phyloP scores from a whole-genome alignment of 2,329 filamentous ascomycete species.

The Alternaria sp. region DNA sequence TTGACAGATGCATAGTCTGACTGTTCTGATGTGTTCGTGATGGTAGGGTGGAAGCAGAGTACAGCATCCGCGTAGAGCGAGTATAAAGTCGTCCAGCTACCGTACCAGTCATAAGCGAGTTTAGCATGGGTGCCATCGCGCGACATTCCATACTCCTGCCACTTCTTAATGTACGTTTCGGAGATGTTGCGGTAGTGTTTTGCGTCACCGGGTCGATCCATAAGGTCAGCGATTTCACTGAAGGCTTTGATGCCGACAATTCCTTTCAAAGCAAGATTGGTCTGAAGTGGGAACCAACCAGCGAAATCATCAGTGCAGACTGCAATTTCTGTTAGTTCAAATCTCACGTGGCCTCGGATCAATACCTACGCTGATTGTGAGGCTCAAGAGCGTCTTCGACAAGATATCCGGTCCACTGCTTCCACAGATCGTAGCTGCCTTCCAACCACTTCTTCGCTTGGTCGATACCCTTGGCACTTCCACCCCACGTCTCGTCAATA shows the following conservation, averaged over 20 bases:
- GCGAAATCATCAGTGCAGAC: conserved; percentile 87
- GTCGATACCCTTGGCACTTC: conserved; percentile 61
- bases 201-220: conserved; percentile 65
- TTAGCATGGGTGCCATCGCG: conserved; percentile 75
- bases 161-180: conserved; percentile 73
- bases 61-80: conserved; percentile 83
- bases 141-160: conserved; percentile 76
- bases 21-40: conserved; percentile 44
- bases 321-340: conserved; percentile 34
- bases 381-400: conserved; percentile 79
- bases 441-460: conserved; percentile 71
- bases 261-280: conserved; percentile 82
- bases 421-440: conserved; percentile 74
- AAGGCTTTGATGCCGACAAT: conserved; percentile 84
- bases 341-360: background rate
- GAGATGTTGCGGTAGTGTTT: conserved; percentile 70
- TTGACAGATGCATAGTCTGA: conserved; percentile 19
- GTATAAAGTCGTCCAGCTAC: conserved; percentile 85
- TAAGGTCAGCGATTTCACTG: conserved; percentile 71
- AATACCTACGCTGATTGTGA: conserved; percentile 68
- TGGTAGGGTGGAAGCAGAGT: conserved; percentile 77
- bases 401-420: conserved; percentile 80
- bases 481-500: conserved; percentile 70
- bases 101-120: conserved; percentile 80
- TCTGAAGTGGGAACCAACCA: conserved; percentile 78